These are phyloP conservation scores for Kodamaea nitidulidarum DNA, from an alignment of 805 yeast species.

Conservation along the genomic window DNA sequence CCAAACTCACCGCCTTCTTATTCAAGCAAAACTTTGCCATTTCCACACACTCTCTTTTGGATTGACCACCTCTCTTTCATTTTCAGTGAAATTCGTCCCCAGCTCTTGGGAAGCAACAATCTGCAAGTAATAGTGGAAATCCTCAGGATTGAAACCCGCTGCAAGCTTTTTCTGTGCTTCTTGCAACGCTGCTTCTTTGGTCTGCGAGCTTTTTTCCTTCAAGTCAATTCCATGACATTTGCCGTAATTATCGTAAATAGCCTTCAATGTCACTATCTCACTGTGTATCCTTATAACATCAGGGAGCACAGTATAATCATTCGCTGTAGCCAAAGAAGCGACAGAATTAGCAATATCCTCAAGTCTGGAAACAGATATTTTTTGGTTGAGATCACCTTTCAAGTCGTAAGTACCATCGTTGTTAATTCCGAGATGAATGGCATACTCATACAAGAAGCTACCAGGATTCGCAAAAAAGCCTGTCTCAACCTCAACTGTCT, in stretches of 20 bases:
- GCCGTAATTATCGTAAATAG: conserved; percentile 40
- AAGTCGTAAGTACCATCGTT: conserved; percentile 29
- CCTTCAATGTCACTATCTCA: conserved; percentile 35
- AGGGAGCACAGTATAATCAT: conserved; percentile 32
- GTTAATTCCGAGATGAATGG: conserved; percentile 37
- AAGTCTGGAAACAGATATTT: conserved; percentile 32
- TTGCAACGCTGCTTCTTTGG: conserved; percentile 24
- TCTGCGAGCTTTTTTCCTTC: conserved; percentile 10
- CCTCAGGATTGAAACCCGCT: conserved; percentile 26
- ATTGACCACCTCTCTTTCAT: conserved; percentile 29
- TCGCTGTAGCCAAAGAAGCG: conserved; percentile 23
- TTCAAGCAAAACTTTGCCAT: conserved; percentile 32
- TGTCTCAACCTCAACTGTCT: conserved; percentile 43
- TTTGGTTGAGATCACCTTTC: conserved; percentile 38
- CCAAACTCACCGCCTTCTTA: no score
- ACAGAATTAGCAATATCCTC: conserved; percentile 18
- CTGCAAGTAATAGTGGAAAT: conserved; percentile 37
- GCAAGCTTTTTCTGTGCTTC: conserved; percentile 26
- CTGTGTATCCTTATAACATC: conserved; percentile 42
- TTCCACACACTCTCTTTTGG: conserved; percentile 43
- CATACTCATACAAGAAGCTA: conserved; percentile 28
- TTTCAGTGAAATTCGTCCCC: not conserved
- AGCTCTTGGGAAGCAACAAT: conserved; percentile 29
- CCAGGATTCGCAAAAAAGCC: conserved; percentile 37
- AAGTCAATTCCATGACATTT: conserved; percentile 28